A percentile compares a stretch with the other conserved stretches of the same genome.
Evolutionary conservation across 139 green algal genomes (phyloP).

Genomic region (Pseudopediastrum boryanum): DNA sequence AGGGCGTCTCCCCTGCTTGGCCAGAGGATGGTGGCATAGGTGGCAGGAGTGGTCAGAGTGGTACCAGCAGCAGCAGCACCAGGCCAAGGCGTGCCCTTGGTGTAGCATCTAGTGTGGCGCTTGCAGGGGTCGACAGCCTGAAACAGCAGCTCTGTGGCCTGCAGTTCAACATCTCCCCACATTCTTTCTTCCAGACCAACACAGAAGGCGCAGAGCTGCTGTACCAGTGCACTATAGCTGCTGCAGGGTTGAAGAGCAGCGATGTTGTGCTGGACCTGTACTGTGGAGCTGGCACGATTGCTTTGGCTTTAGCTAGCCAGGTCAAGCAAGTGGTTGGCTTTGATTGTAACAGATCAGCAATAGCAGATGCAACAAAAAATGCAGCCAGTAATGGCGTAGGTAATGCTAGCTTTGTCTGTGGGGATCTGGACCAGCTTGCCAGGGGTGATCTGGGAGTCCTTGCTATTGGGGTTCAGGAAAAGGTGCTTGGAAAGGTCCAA

Average conservation of each 20-base stretch:
- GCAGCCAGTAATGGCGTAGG: no score
- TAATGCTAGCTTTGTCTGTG: no score
- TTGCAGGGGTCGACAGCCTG: neutral
- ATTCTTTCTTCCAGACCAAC: conserved; percentile 94
- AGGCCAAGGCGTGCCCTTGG: neutral
- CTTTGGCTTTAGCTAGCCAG: conserved; percentile 69
- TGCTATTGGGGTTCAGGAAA: no score
- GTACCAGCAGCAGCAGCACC: neutral
- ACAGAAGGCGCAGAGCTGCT: conserved; percentile 72
- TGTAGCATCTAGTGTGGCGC: neutral
- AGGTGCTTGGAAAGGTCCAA: no score
- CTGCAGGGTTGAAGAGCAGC: conserved; percentile 32
- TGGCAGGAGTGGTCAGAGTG: no score
- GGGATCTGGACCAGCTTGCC: no score
- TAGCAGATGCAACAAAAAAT: no score
- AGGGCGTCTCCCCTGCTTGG: neutral
- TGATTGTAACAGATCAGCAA: no score
- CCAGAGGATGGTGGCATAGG: neutral
- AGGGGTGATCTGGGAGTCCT: no score
- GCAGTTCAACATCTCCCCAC: conserved; percentile 71
- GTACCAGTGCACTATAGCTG: conserved; percentile 54
- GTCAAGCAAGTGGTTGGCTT: no score
- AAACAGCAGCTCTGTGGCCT: conserved; percentile 56
- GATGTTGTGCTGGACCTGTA: conserved; percentile 79
- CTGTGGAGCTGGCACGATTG: conserved; percentile 80